Conservation (phyloP, 129 eudicot species). For the Silybum marianum region DNA sequence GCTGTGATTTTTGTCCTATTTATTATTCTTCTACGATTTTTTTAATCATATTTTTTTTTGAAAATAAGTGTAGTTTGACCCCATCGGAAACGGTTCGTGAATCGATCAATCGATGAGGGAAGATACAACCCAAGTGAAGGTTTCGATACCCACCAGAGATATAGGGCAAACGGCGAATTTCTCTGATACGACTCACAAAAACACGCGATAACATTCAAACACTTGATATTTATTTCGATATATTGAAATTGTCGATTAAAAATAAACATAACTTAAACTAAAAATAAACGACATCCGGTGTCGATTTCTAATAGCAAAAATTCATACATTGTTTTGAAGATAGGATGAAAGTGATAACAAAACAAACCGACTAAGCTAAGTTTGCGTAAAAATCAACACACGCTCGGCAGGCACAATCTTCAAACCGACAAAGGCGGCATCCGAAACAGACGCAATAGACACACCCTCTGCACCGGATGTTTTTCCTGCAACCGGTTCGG, state of each 20-base stretch:
- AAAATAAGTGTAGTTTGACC: not conserved
- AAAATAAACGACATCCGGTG: too few species aligned
- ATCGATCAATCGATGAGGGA: constrained; percentile 31
- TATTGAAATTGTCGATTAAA: not conserved
- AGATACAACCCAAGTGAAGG: constrained; percentile 34
- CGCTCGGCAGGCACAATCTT: constrained; percentile 16
- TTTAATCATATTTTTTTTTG: too few species aligned
- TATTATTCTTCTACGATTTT: too few species aligned
- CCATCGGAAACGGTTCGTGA: too few species aligned
- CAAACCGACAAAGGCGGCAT: constrained; percentile 16
- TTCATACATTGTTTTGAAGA: too few species aligned
- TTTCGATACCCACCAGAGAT: constrained; percentile 35
- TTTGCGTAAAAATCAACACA: constrained; percentile 17
- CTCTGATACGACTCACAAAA: not conserved
- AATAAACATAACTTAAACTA: not conserved
- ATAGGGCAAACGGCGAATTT: constrained; percentile 26
- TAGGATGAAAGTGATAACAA: too few species aligned
- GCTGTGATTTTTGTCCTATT: too few species aligned
- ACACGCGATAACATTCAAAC: not conserved
- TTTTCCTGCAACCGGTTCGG: constrained; percentile 14
- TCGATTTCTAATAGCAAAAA: not conserved
- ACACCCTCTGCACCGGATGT: not conserved
- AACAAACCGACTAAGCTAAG: not conserved
- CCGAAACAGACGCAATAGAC: constrained; percentile 6
- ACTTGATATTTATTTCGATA: not conserved